Evolutionary conservation across 805 yeast species (phyloP).

Genomic region (Maudiozyma serrabonitensis): DNA sequence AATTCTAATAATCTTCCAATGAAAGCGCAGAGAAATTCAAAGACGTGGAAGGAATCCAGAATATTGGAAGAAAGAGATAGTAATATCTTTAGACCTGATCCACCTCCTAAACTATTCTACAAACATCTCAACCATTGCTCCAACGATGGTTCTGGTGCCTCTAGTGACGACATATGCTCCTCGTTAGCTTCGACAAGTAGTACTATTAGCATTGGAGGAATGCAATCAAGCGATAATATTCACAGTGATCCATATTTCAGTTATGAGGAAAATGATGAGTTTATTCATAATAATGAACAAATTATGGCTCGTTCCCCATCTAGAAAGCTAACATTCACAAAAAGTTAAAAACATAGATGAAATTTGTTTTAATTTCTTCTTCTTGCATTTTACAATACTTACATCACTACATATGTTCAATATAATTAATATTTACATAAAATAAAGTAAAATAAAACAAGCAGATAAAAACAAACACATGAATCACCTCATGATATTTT

Average conservation of each 20-base stretch:
- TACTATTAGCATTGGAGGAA: conserved; percentile 13
- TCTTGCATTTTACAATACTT: too few species aligned
- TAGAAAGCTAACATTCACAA: conserved; percentile 1
- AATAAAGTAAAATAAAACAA: background rate
- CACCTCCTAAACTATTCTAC: conserved; percentile 23
- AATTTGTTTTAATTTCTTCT: background rate
- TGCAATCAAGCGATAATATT: conserved; percentile 13
- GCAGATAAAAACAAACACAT: background rate
- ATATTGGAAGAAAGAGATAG: background rate
- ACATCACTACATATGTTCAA: background rate
- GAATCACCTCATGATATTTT: too few species aligned
- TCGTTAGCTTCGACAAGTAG: conserved; percentile 12
- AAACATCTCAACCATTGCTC: background rate
- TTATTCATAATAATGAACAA: background rate
- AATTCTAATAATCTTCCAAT: background rate
- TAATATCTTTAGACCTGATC: conserved; percentile 14
- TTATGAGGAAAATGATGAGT: conserved; percentile 12
- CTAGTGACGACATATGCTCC: conserved; percentile 7
- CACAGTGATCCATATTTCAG: conserved; percentile 12
- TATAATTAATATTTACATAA: background rate
- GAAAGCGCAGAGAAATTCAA: background rate
- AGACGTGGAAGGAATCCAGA: background rate
- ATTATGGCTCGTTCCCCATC: background rate
- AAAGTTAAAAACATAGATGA: background rate
- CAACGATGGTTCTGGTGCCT: conserved; percentile 1